These are phyloP conservation scores for Porodaedalea pini DNA, from an alignment of 1,284 basidiomycete species.

Conservation along the genomic window DNA sequence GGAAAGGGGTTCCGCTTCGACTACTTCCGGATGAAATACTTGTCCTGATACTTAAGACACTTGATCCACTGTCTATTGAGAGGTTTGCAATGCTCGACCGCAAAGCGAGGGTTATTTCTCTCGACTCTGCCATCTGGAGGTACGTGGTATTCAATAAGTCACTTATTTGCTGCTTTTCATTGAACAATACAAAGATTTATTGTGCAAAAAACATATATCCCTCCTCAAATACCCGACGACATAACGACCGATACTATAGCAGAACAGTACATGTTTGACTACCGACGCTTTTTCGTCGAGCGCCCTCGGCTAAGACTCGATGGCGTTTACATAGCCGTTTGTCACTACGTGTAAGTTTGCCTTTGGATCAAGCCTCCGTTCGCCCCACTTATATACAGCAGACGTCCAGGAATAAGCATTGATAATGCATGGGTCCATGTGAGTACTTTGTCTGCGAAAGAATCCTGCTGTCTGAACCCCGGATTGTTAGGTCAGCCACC, in stretches of 20 bases:
- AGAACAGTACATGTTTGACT: conserved; percentile 55
- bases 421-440: conserved; percentile 85
- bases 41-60: conserved; percentile 56
- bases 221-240: conserved; percentile 62
- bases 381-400: too few relatives aligned
- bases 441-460: conserved; percentile 30
- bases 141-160: conserved; percentile 33
- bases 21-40: conserved; percentile 74
- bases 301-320: conserved; percentile 81
- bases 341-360: conserved; percentile 71
- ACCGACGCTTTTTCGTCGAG: conserved; percentile 74
- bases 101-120: conserved; percentile 66
- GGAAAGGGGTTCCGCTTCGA: conserved; percentile 51
- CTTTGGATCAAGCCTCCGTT: conserved; percentile 9
- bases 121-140: conserved; percentile 76
- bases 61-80: conserved; percentile 70
- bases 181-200: conserved; percentile 41
- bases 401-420: conserved; percentile 67
- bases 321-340: conserved; percentile 87
- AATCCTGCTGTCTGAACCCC: neutral
- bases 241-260: conserved; percentile 47
- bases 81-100: conserved; percentile 70
- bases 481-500: conserved; percentile 53
- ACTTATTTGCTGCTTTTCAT: conserved; percentile 16
- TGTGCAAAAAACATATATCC: conserved; percentile 58